These are phyloP conservation scores for Lichtheimia corymbifera DNA, from an alignment of 371 early-diverging fungal species.

Conservation along the genomic window DNA sequence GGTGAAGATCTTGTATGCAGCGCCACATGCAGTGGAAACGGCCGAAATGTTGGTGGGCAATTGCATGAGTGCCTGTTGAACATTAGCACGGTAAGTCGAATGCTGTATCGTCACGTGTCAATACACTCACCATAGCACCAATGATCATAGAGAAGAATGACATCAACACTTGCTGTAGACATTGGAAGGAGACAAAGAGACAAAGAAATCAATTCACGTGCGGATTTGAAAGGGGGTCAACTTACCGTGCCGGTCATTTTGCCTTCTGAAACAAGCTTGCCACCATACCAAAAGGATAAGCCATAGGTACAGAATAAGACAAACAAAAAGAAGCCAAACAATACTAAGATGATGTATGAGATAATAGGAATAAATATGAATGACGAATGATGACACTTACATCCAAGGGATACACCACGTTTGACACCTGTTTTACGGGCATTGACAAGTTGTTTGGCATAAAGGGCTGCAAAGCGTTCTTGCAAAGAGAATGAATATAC, in stretches of 20 bases:
- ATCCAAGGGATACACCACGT: conserved; percentile 53
- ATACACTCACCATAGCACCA: conserved; percentile 33
- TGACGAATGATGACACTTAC: conserved; percentile 47
- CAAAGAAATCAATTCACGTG: too few species aligned
- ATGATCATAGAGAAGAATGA: conserved; percentile 72
- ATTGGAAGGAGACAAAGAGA: too few species aligned
- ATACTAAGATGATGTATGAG: too few species aligned
- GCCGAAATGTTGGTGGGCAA: conserved; percentile 64
- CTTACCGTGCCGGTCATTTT: conserved; percentile 41
- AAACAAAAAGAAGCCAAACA: conserved; percentile 65
- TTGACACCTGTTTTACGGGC: conserved; percentile 61
- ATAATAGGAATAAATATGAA: conserved; percentile 25
- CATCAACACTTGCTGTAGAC: conserved; percentile 37
- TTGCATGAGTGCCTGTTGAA: conserved; percentile 16
- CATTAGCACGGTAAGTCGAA: too few species aligned
- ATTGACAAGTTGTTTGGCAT: conserved; percentile 52
- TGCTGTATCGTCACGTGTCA: too few species aligned
- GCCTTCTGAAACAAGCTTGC: conserved; percentile 52
- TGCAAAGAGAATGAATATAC: conserved; percentile 85
- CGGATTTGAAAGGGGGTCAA: too few species aligned
- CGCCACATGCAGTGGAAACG: conserved; percentile 65
- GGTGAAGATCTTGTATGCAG: conserved; percentile 68
- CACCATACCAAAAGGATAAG: conserved; percentile 83
- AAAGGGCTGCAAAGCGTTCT: conserved; percentile 65
- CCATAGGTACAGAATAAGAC: conserved; percentile 68